Evolutionary conservation across 2,329 filamentous ascomycete species (phyloP), one percentile per base, ranked within the genome.

Genomic region (Aspergillus quadrilineatus): DNA sequence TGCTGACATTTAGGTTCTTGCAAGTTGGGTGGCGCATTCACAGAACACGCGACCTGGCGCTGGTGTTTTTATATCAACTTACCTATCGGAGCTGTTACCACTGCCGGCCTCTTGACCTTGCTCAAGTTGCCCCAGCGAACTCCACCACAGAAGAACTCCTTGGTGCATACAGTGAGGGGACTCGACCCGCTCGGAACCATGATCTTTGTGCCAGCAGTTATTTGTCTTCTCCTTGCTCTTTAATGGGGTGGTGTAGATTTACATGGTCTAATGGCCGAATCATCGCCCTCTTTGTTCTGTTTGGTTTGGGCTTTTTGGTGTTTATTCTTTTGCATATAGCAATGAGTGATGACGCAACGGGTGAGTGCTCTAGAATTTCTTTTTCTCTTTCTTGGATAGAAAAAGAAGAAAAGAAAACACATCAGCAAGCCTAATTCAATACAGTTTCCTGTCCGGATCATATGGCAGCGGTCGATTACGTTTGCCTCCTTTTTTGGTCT

Each of bases 301-400:
- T 60, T 4, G 61, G 67, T 0, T 22, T 75, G 22, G 54, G 76
- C 10, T 64, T 66, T 7, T 58, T 69, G 39, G 58, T 79, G 29
- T 87, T 86, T 34, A 5, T 57, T 12, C 28, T 58, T 60, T 80
- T 39, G 74, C 66, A 50, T 69, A 79, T 75, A 67, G 73, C 79
- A 60, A 74, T 76, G 14, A 9, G 17, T 15, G 80, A 83, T 28
- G 73, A 73, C 46, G 81, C 77, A 1, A 80, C 79, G 22, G 22
- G 22, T 22, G 22, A 22, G 22, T 22, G 22, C 22, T 22, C 22
- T 22, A 22, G 22, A 22, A 3, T 22, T 22, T 22, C 22, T 22
- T 22, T 22, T 22, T 22, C 22, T 22, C 22, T 22, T 22, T 22
- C 22, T 22, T 22, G 3, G 22, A 22, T 4, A 22, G 2, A 22